Evolutionary conservation across 1,284 basidiomycete species (phyloP), one percentile per base, ranked within the genome.

Genomic region (Stygiomarasmius scandens): DNA sequence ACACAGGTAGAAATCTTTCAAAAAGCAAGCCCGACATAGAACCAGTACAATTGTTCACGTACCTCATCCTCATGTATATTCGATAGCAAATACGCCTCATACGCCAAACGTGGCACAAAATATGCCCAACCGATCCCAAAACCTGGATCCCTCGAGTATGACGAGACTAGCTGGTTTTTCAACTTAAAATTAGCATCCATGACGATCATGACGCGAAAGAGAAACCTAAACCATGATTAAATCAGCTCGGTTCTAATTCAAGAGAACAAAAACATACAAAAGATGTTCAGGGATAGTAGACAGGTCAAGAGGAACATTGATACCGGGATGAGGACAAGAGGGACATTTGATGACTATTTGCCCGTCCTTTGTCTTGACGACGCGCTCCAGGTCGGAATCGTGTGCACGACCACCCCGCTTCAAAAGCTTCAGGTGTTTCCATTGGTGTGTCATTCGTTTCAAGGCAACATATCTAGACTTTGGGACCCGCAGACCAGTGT

Each of bases 401-500:
- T 76, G 70, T 0, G 69, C 71, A 12, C 66, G 58, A 0, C 72
- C 72, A 2, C 62, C 64, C 9, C 68, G 58, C 55, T 75, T 75
- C 16, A 74, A 38, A 45, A 67, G 58, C 34, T 66, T 62, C 3
- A 76, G 27, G 54, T 76, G 68, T 2, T 68, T 59, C 65, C 66
- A 74, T 55, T 72, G 58, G 2, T 65, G 62, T 2, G 69, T 58
- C 59, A 69, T 68, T 3, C 66, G 62, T 55, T 66, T 55, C 47
- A 72, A 69, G 14, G 60, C 54, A 2, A 56, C 44, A 50, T 69
- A 69, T 6, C 51, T 6, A 3, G 46, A 58, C 10, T 47, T 47
- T 4, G 45, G 45, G 23, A 47, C 23, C 11, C 53, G 51, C 23
- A 60, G 41, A 2, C 64, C 64, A 1, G 67, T 66, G 55, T 68